Conservation (phyloP, 192 early-diverging fungal genomes). For the Coemansia sp. region DNA sequence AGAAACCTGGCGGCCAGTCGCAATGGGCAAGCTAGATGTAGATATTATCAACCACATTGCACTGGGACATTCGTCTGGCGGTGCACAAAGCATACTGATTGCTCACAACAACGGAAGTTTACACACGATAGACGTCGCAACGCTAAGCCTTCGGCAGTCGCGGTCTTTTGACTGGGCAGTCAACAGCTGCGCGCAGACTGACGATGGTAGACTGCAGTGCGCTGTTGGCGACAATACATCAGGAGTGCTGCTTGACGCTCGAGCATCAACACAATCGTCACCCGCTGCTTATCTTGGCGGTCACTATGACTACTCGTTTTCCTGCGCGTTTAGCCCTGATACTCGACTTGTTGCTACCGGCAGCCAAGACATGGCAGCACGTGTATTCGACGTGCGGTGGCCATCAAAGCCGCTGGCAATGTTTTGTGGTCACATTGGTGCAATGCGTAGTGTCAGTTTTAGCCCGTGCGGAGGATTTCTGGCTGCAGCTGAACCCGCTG, state of each 20-base stretch:
- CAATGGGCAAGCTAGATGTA: constrained; percentile 5
- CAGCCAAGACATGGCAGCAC: constrained; percentile 47
- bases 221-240: constrained; percentile 45
- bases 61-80: background rate
- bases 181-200: constrained; percentile 35
- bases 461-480: constrained; percentile 40
- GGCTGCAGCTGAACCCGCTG: constrained; percentile 45
- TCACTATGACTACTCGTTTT: constrained; percentile 46
- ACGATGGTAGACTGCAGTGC: constrained; percentile 30
- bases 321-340: constrained; percentile 45
- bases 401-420: constrained; percentile 20
- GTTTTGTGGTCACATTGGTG: constrained; percentile 38
- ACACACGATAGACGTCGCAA: constrained; percentile 16
- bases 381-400: constrained; percentile 50
- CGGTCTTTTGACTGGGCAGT: constrained; percentile 37
- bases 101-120: constrained; percentile 35
- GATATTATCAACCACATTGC: constrained; percentile 47
- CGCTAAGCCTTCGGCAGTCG: background rate
- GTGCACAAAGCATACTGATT: constrained; percentile 11
- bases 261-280: constrained; percentile 1
- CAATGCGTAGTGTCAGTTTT: constrained; percentile 44
- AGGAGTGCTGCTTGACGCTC: constrained; percentile 30
- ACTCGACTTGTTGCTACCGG: constrained; percentile 45
- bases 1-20: constrained; percentile 3
- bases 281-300: constrained; percentile 24